These are phyloP conservation scores for Trichocomaceae sp. DNA, from an alignment of 2,329 filamentous ascomycete genomes.

Conservation along the genomic window DNA sequence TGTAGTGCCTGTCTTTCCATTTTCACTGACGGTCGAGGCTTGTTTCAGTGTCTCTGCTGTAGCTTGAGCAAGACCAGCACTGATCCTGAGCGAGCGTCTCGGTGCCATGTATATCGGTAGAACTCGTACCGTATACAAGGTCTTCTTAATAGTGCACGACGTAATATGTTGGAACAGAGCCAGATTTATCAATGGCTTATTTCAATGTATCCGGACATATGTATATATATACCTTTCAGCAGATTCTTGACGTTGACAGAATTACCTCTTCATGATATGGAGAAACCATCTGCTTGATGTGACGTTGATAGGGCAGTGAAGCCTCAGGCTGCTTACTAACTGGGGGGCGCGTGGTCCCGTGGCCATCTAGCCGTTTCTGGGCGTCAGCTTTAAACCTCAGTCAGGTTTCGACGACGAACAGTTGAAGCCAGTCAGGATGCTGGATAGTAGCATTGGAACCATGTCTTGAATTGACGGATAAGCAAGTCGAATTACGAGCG, in stretches of 20 bases:
- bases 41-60: slow-evolving; percentile 10
- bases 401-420: not conserved
- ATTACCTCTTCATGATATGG: not conserved
- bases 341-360: slow-evolving; percentile 10
- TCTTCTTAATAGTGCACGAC: not conserved
- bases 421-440: not conserved
- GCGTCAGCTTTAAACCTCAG: not conserved
- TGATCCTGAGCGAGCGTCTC: slow-evolving; percentile 47
- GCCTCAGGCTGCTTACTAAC: not conserved
- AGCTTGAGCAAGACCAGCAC: slow-evolving; percentile 22
- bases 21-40: not conserved
- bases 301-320: not conserved
- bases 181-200: not conserved
- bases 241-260: not conserved
- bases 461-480: too few relatives aligned
- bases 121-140: not conserved
- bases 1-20: slow-evolving; percentile 16
- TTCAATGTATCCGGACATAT: not conserved
- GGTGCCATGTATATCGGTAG: slow-evolving; percentile 40
- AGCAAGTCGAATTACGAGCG: not conserved
- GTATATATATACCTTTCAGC: not conserved
- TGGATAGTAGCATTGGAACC: too few relatives aligned
- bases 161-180: not conserved
- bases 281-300: not conserved
- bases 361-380: slow-evolving; percentile 10